These are phyloP conservation scores for Incumbomyces delicatus DNA, from an alignment of 2,329 filamentous ascomycete genomes.

Conservation along the genomic window DNA sequence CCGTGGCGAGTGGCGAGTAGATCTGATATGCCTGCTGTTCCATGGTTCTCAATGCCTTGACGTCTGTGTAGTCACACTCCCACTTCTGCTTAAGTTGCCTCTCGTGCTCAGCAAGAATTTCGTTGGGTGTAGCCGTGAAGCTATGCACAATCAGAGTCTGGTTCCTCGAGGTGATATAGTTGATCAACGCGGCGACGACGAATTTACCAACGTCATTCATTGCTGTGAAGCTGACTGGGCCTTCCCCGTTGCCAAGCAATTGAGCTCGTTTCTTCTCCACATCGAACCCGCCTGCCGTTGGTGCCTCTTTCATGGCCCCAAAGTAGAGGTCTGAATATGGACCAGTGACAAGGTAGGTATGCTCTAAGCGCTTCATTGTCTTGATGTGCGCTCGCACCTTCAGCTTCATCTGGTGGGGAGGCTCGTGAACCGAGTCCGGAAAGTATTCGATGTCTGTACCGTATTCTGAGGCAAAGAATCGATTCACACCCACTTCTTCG, in stretches of 20 bases:
- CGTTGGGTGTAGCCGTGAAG: slow-evolving; percentile 54
- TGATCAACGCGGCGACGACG: slow-evolving; percentile 51
- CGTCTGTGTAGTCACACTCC: slow-evolving; percentile 44
- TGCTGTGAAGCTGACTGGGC: slow-evolving; percentile 56
- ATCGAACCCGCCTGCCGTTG: slow-evolving; percentile 48
- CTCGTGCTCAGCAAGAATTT: slow-evolving; percentile 59
- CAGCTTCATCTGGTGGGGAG: slow-evolving; percentile 60
- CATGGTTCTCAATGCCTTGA: slow-evolving; percentile 44
- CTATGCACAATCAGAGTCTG: slow-evolving; percentile 59
- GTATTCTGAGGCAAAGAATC: slow-evolving; percentile 61
- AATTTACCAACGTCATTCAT: slow-evolving; percentile 63
- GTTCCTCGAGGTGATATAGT: slow-evolving; percentile 45
- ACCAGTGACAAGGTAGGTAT: slow-evolving; percentile 61
- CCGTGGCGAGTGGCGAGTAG: slow-evolving; percentile 42
- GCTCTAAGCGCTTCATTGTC: slow-evolving; percentile 39
- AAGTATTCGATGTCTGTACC: slow-evolving; percentile 57
- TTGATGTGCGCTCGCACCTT: slow-evolving; percentile 54
- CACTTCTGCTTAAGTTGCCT: slow-evolving; percentile 51
- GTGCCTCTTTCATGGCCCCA: slow-evolving; percentile 28
- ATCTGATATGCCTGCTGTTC: slow-evolving; percentile 53
- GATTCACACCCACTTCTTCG: slow-evolving; percentile 45
- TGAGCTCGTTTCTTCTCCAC: slow-evolving; percentile 47
- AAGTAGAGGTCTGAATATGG: slow-evolving; percentile 59
- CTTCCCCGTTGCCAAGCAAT: slow-evolving; percentile 53
- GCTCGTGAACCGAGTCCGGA: slow-evolving; percentile 48